Evolutionary conservation across 2,329 filamentous ascomycete genomes (phyloP).

Genomic region (Epicoccum nigrum): DNA sequence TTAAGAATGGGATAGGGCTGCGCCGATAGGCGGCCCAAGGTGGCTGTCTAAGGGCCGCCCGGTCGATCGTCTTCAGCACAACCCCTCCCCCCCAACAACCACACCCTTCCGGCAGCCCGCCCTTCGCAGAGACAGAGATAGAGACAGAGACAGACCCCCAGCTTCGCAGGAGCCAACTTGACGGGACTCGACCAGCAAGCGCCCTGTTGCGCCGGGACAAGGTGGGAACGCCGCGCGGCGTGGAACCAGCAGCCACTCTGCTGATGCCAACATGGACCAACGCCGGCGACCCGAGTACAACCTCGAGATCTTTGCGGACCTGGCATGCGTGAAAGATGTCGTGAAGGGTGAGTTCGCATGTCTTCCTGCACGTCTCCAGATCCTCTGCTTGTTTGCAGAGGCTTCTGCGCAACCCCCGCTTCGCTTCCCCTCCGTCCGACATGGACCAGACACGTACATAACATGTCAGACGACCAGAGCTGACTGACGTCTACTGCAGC

Average conservation of each 20-base stretch:
- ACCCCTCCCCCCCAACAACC: slow-evolving; percentile 16
- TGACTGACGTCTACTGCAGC: slow-evolving; percentile 58
- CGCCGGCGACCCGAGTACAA: slow-evolving; percentile 83
- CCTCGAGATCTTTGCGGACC: slow-evolving; percentile 92
- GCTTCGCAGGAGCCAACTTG: too few species aligned
- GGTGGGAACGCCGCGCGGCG: slow-evolving; percentile 16
- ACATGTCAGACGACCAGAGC: slow-evolving; percentile 3
- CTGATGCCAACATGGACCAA: slow-evolving; percentile 62
- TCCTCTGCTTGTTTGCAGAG: slow-evolving; percentile 1
- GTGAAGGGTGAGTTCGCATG: slow-evolving; percentile 73
- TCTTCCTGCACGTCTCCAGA: slow-evolving; percentile 17
- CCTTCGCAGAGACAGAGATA: slow-evolving; percentile 19
- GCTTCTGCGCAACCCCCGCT: not conserved
- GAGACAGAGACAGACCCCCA: too few species aligned
- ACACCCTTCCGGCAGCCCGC: slow-evolving; percentile 17
- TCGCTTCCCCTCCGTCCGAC: slow-evolving; percentile 9
- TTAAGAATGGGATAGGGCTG: slow-evolving; percentile 14
- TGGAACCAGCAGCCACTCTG: slow-evolving; percentile 16
- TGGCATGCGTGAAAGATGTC: slow-evolving; percentile 85
- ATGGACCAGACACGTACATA: slow-evolving; percentile 5
- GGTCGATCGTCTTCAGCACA: slow-evolving; percentile 8
- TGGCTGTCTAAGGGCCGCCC: slow-evolving; percentile 11
- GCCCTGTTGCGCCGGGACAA: not conserved
- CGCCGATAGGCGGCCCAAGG: slow-evolving; percentile 18
- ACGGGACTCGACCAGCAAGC: not conserved